A percentile compares a stretch with the other conserved stretches of the same genome.
Conservation (phyloP, 2,329 filamentous ascomycete genomes). For the Huntiella moniliformis region DNA sequence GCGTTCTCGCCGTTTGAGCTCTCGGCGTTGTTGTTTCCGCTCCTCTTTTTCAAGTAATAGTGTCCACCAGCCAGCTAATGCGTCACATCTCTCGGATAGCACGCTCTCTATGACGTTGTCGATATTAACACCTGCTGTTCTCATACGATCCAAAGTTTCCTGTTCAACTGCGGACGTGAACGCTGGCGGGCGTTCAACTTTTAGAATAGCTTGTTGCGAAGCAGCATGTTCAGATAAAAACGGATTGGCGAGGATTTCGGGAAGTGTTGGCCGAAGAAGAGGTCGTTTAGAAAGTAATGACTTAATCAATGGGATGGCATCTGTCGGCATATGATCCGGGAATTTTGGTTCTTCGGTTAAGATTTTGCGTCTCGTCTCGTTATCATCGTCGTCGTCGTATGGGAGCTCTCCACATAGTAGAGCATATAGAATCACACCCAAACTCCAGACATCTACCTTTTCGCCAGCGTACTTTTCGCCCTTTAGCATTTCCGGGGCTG, state of each 20-base stretch:
- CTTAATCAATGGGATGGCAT: constrained; percentile 60
- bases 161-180: constrained; percentile 81
- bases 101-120: constrained; percentile 92
- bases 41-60: constrained; percentile 86
- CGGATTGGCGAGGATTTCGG: constrained; percentile 72
- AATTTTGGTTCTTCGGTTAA: constrained; percentile 71
- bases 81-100: constrained; percentile 71
- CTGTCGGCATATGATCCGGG: constrained; percentile 58
- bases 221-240: constrained; percentile 78
- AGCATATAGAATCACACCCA: constrained; percentile 71
- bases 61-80: constrained; percentile 89
- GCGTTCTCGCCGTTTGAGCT: constrained; percentile 67
- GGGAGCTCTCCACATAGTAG: constrained; percentile 71
- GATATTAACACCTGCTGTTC: constrained; percentile 80
- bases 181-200: constrained; percentile 58
- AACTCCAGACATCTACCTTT: constrained; percentile 92
- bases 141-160: constrained; percentile 81
- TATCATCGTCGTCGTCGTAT: constrained; percentile 92
- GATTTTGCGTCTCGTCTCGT: constrained; percentile 67
- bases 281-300: constrained; percentile 79
- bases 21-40: constrained; percentile 61
- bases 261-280: constrained; percentile 58
- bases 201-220: constrained; percentile 75
- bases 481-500: constrained; percentile 93
- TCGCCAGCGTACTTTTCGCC: constrained; percentile 95